Percentiles rank a stretch among this genome's conserved stretches.
These are phyloP conservation scores for Xylaria nigripes DNA, from an alignment of 495 filamentous ascomycete species.

Conservation along the genomic window DNA sequence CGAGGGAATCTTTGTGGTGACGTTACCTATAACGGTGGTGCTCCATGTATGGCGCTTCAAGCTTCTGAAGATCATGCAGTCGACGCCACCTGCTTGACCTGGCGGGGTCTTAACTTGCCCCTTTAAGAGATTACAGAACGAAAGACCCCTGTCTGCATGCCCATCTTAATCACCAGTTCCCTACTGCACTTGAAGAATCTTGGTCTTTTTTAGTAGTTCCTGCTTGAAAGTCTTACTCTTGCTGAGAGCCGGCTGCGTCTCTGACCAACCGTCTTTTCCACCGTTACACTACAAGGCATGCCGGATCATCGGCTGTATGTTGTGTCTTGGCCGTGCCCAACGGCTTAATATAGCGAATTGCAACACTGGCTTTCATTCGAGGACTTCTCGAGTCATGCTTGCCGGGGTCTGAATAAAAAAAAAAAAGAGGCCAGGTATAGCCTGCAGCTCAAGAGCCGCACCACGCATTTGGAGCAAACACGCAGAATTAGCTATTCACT, in stretches of 20 bases:
- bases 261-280: conserved; percentile 15
- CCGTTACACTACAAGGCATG: conserved; percentile 11
- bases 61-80: conserved; percentile 4
- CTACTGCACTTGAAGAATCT: background rate
- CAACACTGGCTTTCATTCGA: conserved; percentile 2
- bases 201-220: background rate
- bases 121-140: background rate
- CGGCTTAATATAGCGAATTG: conserved; percentile 13
- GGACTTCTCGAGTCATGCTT: background rate
- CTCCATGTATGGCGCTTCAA: background rate
- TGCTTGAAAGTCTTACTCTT: conserved; percentile 4
- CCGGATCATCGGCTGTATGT: conserved; percentile 19
- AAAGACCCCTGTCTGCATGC: conserved; percentile 7
- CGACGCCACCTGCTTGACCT: background rate
- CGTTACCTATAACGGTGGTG: background rate
- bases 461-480: conserved; percentile 22
- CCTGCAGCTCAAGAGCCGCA: conserved; percentile 21
- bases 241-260: conserved; percentile 11
- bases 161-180: background rate
- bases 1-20: background rate
- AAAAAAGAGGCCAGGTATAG: background rate
- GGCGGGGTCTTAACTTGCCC: conserved; percentile 2
- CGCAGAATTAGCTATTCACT: conserved; percentile 9
- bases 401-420: background rate
- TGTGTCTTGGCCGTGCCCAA: conserved; percentile 4